phyloP scores from a whole-genome alignment of 2,329 filamentous ascomycete species.

The Myrmaecium sp. region DNA sequence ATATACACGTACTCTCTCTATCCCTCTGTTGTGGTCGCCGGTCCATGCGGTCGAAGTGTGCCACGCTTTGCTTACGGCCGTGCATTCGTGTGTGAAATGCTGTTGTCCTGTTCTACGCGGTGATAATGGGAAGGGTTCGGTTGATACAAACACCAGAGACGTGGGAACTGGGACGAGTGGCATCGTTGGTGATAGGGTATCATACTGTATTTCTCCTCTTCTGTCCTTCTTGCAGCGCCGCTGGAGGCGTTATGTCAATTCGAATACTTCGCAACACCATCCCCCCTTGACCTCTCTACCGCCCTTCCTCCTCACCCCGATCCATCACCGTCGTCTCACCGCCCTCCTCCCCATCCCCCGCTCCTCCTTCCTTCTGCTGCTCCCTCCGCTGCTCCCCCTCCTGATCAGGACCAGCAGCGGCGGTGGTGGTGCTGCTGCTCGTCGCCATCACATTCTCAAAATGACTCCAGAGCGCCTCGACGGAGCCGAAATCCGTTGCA shows the following conservation, averaged over 20 bases:
- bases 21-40: too few relatives aligned
- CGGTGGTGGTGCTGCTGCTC: slow-evolving; percentile 22
- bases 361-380: slow-evolving; percentile 7
- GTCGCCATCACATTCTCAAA: slow-evolving; percentile 94
- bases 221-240: slow-evolving; percentile 1
- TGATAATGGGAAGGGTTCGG: too few relatives aligned
- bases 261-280: too few relatives aligned
- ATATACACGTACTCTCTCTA: too few relatives aligned
- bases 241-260: neutral
- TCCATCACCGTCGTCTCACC: slow-evolving; percentile 3
- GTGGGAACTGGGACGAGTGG: neutral
- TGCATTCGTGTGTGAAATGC: too few relatives aligned
- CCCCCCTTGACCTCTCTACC: slow-evolving; percentile 6
- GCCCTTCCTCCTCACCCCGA: slow-evolving; percentile 5
- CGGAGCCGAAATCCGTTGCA: slow-evolving; percentile 92
- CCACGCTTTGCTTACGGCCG: too few relatives aligned
- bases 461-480: slow-evolving; percentile 91
- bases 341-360: slow-evolving; percentile 9
- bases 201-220: neutral
- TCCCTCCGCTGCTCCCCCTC: slow-evolving; percentile 30
- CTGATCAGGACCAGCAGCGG: slow-evolving; percentile 5
- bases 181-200: slow-evolving; percentile 1
- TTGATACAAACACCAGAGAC: slow-evolving; percentile 1
- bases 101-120: too few relatives aligned
- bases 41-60: too few relatives aligned